A percentile compares a stretch with the other conserved stretches of the same genome.
Evolutionary conservation across 768 basidiomycete genomes (phyloP).

Genomic region (Pulveroboletus sp.): DNA sequence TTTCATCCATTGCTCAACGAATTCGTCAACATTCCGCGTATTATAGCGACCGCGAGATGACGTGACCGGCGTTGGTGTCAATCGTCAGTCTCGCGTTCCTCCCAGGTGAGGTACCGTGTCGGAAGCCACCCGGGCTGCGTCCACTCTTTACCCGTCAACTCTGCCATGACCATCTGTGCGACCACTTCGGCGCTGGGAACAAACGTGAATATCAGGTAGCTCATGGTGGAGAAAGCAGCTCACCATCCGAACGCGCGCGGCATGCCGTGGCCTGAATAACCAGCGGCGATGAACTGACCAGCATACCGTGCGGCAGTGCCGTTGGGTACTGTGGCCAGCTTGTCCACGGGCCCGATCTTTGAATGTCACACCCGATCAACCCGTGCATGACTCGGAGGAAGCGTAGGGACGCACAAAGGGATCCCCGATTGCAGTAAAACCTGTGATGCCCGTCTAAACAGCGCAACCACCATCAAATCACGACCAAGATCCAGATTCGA

Average conservation of each 20-base stretch:
- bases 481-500: not conserved
- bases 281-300: conserved; percentile 71
- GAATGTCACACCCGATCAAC: not conserved
- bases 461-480: not conserved
- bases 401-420: conserved; percentile 53
- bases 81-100: conserved; percentile 6
- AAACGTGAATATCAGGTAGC: not conserved
- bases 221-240: not conserved
- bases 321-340: conserved; percentile 13
- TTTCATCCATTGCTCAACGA: not conserved
- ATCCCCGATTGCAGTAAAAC: conserved; percentile 54
- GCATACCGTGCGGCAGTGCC: conserved; percentile 29
- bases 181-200: conserved; percentile 56
- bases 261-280: conserved; percentile 80
- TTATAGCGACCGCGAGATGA: too few species aligned
- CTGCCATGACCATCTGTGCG: conserved; percentile 53
- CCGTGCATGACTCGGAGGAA: not conserved
- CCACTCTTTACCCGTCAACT: conserved; percentile 45
- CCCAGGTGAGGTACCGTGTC: conserved; percentile 43
- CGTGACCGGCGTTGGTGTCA: too few species aligned
- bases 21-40: not conserved
- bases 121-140: conserved; percentile 64
- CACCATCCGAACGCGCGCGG: conserved; percentile 67
- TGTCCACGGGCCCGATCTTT: conserved; percentile 62
- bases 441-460: conserved; percentile 79